Base-by-base conservation (phyloP, 2,329 filamentous ascomycete species). In the Aspergillus phoenicis region DNA sequence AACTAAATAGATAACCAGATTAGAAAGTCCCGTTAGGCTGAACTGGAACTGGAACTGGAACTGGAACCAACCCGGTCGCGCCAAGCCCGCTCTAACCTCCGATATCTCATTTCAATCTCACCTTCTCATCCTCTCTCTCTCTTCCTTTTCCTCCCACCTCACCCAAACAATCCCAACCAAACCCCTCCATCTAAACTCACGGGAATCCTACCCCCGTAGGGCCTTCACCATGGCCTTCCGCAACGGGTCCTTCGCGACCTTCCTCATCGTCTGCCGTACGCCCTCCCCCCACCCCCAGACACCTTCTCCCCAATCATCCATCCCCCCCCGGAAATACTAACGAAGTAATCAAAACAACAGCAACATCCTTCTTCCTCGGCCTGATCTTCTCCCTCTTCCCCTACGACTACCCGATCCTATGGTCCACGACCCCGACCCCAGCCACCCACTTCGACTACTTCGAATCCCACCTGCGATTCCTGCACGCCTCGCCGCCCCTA, bases 371-470 rank as follows among this genome's bases (percentile, higher is more conserved):
- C 86, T 97, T 98, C 86, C 90, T 99, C 66, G 95, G 95, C 70
- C 93, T 98, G 77, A 89, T 99, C 78, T 99, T 98, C 85, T 93
- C 93, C 70, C 88, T 89, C 65, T 96, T 98, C 79, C 93, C 95
- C 63, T 99, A 98, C 83, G 95, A 81, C 73, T 81, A 81, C 68
- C 79, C 79, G 13, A 77, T 81, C 55, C 77, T 81, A 5, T 81
- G 79, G 79, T 80, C 78, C 24, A 74, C 76, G 5, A 66, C 69
- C 8, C 71, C 77, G 0, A 79, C 78, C 5, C 73, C 78, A 4
- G 55, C 71, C n/a, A 70, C 84, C 47, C 96, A 94, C 85, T 93
- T 91, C 75, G 85, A 89, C 76, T 89, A 93, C 73, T 88, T 97
- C 64, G 94, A 98, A 81, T 85, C 86, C 52, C 95, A 99, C 82